These are phyloP conservation scores for Musa schizocarpa DNA, from an alignment of 176 grass and related monocot genomes.

Conservation along the genomic window DNA sequence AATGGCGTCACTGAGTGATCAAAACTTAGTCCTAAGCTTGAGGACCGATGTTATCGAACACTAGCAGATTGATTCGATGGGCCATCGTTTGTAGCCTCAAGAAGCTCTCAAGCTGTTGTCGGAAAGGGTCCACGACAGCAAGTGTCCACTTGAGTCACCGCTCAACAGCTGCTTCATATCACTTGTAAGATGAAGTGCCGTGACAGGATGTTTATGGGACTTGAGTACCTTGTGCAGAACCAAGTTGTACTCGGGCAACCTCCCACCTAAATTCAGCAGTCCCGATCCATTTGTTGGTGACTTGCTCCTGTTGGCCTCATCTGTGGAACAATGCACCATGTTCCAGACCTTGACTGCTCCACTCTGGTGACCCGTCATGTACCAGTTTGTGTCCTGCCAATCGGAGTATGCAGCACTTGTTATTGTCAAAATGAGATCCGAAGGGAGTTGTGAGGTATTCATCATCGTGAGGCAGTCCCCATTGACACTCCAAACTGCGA, in stretches of 20 bases:
- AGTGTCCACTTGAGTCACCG: slow-evolving; percentile 58
- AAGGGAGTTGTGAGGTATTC: slow-evolving; percentile 93
- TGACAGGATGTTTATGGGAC: slow-evolving; percentile 79
- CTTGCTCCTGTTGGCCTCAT: slow-evolving; percentile 48
- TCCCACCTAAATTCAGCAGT: slow-evolving; percentile 42
- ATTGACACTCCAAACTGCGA: slow-evolving; percentile 89
- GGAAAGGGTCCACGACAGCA: slow-evolving; percentile 85
- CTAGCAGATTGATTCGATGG: background rate
- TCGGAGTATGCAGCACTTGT: slow-evolving; percentile 66
- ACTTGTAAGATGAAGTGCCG: slow-evolving; percentile 73
- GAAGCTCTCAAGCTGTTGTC: slow-evolving; percentile 82
- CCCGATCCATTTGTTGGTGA: slow-evolving; percentile 38
- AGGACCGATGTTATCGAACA: background rate
- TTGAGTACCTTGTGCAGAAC: slow-evolving; percentile 96
- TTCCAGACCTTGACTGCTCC: slow-evolving; percentile 98
- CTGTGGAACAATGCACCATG: slow-evolving; percentile 80
- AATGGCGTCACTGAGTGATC: background rate
- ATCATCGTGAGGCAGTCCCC: slow-evolving; percentile 86
- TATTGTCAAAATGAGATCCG: slow-evolving; percentile 82
- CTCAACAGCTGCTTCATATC: slow-evolving; percentile 88
- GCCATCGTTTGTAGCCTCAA: background rate
- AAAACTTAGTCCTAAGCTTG: background rate
- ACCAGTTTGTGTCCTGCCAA: slow-evolving; percentile 95
- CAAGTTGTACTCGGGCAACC: slow-evolving; percentile 62
- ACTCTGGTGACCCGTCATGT: slow-evolving; percentile 90